Conservation (phyloP, 202 grass and related monocot species). For the Dendrocalamus latiflorus region DNA sequence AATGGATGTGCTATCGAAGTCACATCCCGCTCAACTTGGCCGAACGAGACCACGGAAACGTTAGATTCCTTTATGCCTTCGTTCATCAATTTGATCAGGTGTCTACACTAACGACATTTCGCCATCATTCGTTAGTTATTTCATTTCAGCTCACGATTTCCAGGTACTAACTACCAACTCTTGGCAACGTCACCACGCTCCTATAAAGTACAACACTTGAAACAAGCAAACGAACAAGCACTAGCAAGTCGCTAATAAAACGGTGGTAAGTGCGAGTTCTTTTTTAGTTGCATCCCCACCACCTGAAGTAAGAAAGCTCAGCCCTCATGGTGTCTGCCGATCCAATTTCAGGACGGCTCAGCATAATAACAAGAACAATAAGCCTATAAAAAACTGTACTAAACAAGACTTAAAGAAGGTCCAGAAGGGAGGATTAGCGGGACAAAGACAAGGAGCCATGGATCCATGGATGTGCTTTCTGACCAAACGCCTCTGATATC, state of each 20-base stretch:
- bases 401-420: no score
- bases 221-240: background rate
- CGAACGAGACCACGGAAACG: conserved; percentile 1
- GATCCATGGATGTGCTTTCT: conserved; percentile 42
- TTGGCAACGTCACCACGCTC: conserved; percentile 19
- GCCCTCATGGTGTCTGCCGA: conserved; percentile 38
- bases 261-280: background rate
- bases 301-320: conserved; percentile 19
- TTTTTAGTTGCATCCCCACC: conserved; percentile 24
- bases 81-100: background rate
- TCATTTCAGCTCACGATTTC: conserved; percentile 14
- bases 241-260: conserved; percentile 16
- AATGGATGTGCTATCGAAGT: conserved; percentile 16
- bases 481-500: conserved; percentile 29
- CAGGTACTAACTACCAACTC: conserved; percentile 33
- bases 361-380: conserved; percentile 25
- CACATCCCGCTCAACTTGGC: conserved; percentile 27
- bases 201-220: background rate
- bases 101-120: background rate
- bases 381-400: background rate
- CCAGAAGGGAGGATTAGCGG: conserved; percentile 34
- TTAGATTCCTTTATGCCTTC: conserved; percentile 16
- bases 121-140: background rate
- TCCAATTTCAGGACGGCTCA: conserved; percentile 1
- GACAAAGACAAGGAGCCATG: conserved; percentile 38